Evolutionary conservation across 2,329 filamentous ascomycete genomes (phyloP).

Genomic region (Colletotrichum gloeosporioides): DNA sequence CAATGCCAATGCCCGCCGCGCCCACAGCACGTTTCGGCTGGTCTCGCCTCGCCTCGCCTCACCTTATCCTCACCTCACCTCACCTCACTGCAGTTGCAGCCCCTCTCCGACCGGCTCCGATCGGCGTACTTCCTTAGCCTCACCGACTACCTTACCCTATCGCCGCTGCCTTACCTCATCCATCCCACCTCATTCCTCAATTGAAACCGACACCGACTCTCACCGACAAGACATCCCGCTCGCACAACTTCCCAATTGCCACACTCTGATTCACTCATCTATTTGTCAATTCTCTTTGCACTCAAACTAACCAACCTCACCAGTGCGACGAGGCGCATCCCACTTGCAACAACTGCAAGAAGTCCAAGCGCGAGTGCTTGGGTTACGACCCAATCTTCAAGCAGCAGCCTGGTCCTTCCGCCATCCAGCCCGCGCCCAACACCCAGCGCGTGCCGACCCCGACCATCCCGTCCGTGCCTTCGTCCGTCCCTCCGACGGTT

Average conservation of each 20-base stretch:
- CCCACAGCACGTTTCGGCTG: not conserved
- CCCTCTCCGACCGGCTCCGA: not conserved
- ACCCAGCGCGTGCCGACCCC: constrained; percentile 38
- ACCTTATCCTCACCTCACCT: not conserved
- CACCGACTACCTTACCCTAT: not conserved
- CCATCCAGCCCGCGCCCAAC: constrained; percentile 74
- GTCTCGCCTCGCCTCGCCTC: not conserved
- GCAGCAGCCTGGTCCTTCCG: constrained; percentile 71
- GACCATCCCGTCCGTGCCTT: constrained; percentile 39
- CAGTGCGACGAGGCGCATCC: constrained; percentile 97
- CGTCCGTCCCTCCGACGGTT: constrained; percentile 31
- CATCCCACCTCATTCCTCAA: not conserved
- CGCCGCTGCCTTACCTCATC: not conserved
- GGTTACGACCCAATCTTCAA: constrained; percentile 91
- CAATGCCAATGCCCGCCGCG: not conserved
- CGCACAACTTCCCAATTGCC: not conserved
- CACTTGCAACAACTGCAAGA: constrained; percentile 87
- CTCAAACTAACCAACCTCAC: constrained; percentile 8
- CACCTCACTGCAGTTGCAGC: not conserved
- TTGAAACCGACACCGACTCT: not conserved
- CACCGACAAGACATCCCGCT: not conserved
- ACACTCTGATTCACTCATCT: not conserved
- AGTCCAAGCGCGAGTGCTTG: constrained; percentile 85
- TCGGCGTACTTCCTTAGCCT: not conserved
- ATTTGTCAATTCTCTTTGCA: not conserved